These are phyloP conservation scores for Haberlea rhodopensis DNA, from an alignment of 257 asterid species.

Conservation along the genomic window DNA sequence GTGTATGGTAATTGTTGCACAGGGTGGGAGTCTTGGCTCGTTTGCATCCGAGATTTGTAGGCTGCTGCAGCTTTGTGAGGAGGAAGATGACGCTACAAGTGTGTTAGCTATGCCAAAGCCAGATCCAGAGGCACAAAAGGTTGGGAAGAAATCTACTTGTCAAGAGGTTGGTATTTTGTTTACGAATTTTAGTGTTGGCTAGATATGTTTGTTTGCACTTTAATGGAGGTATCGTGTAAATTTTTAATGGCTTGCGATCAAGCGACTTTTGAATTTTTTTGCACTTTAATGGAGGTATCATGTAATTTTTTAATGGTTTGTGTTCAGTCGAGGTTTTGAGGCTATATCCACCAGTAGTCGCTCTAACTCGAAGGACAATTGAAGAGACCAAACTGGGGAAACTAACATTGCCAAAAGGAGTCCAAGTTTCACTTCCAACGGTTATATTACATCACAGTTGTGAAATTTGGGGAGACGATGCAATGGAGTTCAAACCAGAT, in stretches of 20 bases:
- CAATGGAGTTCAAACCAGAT: too few species aligned
- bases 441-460: too few species aligned
- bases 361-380: too few species aligned
- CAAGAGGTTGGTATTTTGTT: conserved; percentile 53
- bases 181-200: neutral
- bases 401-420: too few species aligned
- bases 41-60: conserved; percentile 75
- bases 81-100: conserved; percentile 99
- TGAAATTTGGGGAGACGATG: too few species aligned
- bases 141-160: conserved; percentile 39
- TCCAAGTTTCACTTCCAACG: too few species aligned
- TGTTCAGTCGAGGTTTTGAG: neutral
- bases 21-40: conserved; percentile 82
- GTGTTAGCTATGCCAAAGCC: conserved; percentile 78
- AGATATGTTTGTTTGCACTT: neutral
- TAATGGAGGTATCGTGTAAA: too few species aligned
- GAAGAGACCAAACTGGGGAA: too few species aligned
- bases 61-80: conserved; percentile 82
- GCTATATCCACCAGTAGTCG: too few species aligned
- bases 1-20: conserved; percentile 30
- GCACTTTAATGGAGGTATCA: neutral
- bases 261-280: too few species aligned
- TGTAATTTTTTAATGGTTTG: neutral
- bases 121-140: conserved; percentile 65
- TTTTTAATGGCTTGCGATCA: too few species aligned